phyloP scores from a whole-genome alignment of 2,329 filamentous ascomycete genomes.

The Pseudogymnoascus sp. region DNA sequence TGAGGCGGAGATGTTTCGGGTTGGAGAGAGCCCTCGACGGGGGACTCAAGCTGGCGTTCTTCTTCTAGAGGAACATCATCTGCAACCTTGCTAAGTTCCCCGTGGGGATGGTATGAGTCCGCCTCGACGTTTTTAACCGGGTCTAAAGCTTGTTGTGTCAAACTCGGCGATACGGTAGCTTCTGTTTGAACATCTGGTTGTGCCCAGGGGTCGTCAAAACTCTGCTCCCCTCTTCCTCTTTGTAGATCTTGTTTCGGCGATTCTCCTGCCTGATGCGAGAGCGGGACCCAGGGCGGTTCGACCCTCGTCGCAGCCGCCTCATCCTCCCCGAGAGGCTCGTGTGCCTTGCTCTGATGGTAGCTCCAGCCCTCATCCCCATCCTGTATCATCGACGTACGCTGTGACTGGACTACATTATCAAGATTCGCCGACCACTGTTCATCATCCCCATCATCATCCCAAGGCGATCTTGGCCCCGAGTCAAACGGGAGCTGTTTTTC shows the following conservation, averaged over 20 bases:
- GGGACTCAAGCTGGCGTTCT: not conserved
- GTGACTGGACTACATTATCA: not conserved
- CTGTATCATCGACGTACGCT: not conserved
- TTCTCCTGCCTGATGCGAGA: not conserved
- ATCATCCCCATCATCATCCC: constrained; percentile 23
- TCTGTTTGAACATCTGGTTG: not conserved
- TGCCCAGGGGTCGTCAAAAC: not conserved
- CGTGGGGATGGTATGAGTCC: not conserved
- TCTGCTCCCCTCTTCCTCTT: not conserved
- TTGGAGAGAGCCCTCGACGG: not conserved
- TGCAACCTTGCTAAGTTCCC: not conserved
- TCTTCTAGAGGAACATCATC: not conserved
- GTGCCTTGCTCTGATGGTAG: not conserved
- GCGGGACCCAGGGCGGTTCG: not conserved
- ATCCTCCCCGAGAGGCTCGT: not conserved
- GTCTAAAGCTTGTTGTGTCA: not conserved
- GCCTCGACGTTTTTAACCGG: not conserved
- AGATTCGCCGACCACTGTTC: constrained; percentile 22
- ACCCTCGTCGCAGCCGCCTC: not conserved
- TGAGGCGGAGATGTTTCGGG: not conserved
- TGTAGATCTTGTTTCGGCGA: not conserved
- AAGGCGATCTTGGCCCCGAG: constrained; percentile 20
- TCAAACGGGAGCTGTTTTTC: constrained; percentile 15
- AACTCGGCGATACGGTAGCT: not conserved
- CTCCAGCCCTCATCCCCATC: not conserved